Percentiles rank a stretch among this genome's conserved stretches.
Evolutionary conservation across 2,329 filamentous ascomycete genomes (phyloP).

Genomic region (Penicillium capsulatum): DNA sequence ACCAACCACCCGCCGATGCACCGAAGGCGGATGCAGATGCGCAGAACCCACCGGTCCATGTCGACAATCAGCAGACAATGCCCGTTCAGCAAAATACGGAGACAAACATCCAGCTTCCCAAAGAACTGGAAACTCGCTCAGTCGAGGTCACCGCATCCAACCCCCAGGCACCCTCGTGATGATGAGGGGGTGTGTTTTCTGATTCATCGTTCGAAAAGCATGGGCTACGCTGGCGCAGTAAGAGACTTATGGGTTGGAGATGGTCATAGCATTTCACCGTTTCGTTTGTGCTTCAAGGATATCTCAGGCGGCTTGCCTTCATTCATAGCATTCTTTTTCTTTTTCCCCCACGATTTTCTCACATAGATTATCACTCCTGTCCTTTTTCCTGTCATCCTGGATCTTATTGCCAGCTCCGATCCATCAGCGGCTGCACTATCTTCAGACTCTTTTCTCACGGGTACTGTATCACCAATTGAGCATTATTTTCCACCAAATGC

Average conservation of each 20-base stretch:
- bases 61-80: neutral
- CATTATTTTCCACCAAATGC: too few species aligned
- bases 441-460: too few species aligned
- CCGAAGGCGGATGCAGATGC: neutral
- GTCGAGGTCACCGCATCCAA: constrained; percentile 32
- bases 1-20: constrained; percentile 12
- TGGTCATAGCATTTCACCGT: constrained; percentile 3
- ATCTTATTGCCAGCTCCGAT: too few species aligned
- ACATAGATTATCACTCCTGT: too few species aligned
- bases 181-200: constrained; percentile 2
- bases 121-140: constrained; percentile 37
- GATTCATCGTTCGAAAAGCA: constrained; percentile 9
- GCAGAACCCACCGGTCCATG: neutral
- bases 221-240: constrained; percentile 25
- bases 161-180: constrained; percentile 28
- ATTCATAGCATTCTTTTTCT: constrained; percentile 9
- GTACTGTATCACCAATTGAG: too few species aligned
- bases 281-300: neutral
- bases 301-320: constrained; percentile 4
- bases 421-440: too few species aligned
- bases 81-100: constrained; percentile 6
- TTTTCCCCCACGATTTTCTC: neutral
- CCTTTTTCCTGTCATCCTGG: too few species aligned
- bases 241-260: constrained; percentile 3
- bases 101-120: constrained; percentile 25